Base-by-base conservation (phyloP, 208 protist species). In the Willaertia magna region DNA sequence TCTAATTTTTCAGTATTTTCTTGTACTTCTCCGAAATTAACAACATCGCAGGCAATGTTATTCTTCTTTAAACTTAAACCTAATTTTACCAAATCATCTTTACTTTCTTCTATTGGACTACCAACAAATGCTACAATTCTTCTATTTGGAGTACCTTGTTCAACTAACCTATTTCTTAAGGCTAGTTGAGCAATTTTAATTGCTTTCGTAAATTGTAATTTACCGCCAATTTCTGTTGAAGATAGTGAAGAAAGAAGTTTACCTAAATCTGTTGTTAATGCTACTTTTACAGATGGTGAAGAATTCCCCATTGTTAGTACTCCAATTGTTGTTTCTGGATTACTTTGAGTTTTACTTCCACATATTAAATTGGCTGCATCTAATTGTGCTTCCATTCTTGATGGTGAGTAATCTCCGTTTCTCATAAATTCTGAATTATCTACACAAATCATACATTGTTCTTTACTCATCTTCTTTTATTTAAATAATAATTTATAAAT, bases 361-460 rank as follows among this genome's bases (percentile, higher is more conserved):
- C 92, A 93, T 48, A 99, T 88, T 12, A 98, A 86, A 89, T 97
- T 98, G 34, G 97, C 95, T 22, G 98, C 97, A 88, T 99, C 97
- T 74, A 94, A 90, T 88, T 98, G 95, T 20, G 96, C 96, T 76
- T 96, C 91, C 87, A 98, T 90, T 46, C 98, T 93, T 16, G 93
- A 97, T 39, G 98, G 98, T 75, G 93, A 90, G 88, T 97, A 98
- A 89, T 99, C 98, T 30, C 97, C 96, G 92, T 99, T 99, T 67
- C 98, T 93, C 97, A 99, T 98, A 90, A 93, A 99, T 92, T 99
- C 97, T 46, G 93, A 96, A 78, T 95, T 98, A 91, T 99, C 97
- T 52, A 98, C 55, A 87, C 94, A 96, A 20, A 96, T 87, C 90
- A 95, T 96, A 74, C 92, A 95, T 44, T 93, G 93, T 86, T 96